Evolutionary conservation across 2,329 filamentous ascomycete species (phyloP), one percentile per base, ranked within the genome.

Genomic region (Paraconiothyrium brasiliense): DNA sequence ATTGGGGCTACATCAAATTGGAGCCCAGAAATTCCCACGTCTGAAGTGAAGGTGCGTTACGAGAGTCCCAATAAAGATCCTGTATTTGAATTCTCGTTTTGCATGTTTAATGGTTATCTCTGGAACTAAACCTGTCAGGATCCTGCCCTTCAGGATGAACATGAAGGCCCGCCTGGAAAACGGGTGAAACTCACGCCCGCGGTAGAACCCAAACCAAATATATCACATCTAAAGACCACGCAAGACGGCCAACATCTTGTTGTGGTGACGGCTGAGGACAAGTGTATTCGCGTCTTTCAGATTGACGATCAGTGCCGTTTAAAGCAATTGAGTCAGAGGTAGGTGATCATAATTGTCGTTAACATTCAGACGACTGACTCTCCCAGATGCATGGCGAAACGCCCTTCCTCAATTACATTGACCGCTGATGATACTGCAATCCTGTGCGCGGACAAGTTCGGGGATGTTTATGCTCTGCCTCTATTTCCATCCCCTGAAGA

Each of bases 361-460:
- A 35, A n/a, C 5, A 27, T 16, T 13, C 20, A 46, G 56, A 69
- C 72, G 41, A 76, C 60, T 56, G 32, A 16, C 13, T 27, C 11
- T n/a, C 16, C 6, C 58, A 94, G 93, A 78, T 81, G 81, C 61
- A 96, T 98, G 91, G 92, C 93, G 43, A 98, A 97, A 82, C 89
- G 93, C 39, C 93, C 94, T 13, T 94, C 90, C 74, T 89, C 91
- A 39, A 83, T 98, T 60, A 82, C 85, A 55, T 80, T 97, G 56
- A 88, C 90, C 8, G 82, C 87, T 43, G 90, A 94, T 74, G 85
- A 87, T 64, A 84, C 85, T 47, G 91, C 89, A 9, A 92, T 99
- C 65, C 80, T 98, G 60, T 89, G 88, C 64, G 94, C 89, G 56
- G 95, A 99, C 83, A 99, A 99, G 79, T 98, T 98, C 73, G 95